A percentile compares a stretch with the other conserved stretches of the same genome.
Evolutionary conservation across 345 rosid genomes (phyloP).

Genomic region (Eucalyptus fibrosa): DNA sequence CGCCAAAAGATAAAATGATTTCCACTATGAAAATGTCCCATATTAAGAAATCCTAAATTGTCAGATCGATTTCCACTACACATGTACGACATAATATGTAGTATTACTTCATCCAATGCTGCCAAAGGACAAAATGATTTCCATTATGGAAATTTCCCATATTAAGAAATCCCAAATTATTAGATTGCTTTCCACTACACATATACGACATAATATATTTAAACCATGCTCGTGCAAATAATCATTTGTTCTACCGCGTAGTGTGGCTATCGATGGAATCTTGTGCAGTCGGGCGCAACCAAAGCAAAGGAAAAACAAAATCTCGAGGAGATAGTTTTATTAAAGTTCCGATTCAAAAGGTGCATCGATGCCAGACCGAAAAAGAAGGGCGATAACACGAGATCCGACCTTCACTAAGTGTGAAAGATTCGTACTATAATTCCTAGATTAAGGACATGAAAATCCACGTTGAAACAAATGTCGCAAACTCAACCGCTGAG

Average conservation of each 20-base stretch:
- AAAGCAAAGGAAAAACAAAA: background rate
- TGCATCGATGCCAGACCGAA: background rate
- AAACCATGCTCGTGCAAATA: background rate
- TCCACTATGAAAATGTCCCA: too few species aligned
- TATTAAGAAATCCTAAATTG: too few species aligned
- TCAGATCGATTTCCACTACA: too few species aligned
- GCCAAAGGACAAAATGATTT: too few species aligned
- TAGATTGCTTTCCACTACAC: too few species aligned
- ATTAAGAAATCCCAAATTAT: too few species aligned
- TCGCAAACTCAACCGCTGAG: background rate
- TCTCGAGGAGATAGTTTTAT: background rate
- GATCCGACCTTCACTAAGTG: background rate
- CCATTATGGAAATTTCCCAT: too few species aligned
- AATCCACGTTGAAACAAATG: background rate
- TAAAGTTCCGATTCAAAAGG: background rate
- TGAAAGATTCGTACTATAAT: background rate
- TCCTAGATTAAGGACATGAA: background rate
- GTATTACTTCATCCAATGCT: too few species aligned
- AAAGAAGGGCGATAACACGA: background rate
- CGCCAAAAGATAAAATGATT: too few species aligned
- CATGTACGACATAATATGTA: too few species aligned
- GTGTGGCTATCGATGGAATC: background rate
- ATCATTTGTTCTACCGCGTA: background rate
- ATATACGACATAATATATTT: background rate
- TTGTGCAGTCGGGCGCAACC: background rate